Base-by-base conservation (phyloP, 2,329 filamentous ascomycete species). In the Escovopsis weberi region DNA sequence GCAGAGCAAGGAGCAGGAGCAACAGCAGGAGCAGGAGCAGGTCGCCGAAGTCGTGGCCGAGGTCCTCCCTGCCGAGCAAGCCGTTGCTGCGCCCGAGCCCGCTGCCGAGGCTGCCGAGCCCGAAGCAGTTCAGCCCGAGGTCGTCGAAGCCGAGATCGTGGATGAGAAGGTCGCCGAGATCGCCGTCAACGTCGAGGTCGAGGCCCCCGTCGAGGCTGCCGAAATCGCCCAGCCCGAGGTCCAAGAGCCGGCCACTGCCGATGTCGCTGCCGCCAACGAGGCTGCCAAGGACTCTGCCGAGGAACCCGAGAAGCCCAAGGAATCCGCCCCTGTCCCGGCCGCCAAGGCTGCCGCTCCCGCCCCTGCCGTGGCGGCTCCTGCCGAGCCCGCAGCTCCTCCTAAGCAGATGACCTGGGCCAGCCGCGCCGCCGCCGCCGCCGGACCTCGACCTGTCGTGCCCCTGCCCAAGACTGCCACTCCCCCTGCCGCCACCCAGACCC, bases 371-470 rank as follows among this genome's bases (percentile, higher is more conserved):
- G 59, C 68, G 33, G 58, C 60, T 47, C 64, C 71, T 18, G 59
- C 61, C 47, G 67, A 69, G 58, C 67, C 68, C 41, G 62, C 66
- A 33, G 59, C 51, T 28, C 61, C 61, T 43, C 58, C 69, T 23
- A 80, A 79, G 67, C 76, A 78, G 36, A 75, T 82, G 67, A 79
- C 77, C 26, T 89, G 85, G 85, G 85, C 85, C 26, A 85, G 74
- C 63, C 78, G 74, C 49, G 67, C 66, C 33, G 73, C 76, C 30
- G 79, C 78, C 39, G 72, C 78, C 42, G 70, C 72, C 15, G 63
- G 74, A 38, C 65, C 70, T 43, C 61, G 68, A 41, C 65, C 70
- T 37, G 71, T 72, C 19, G 69, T 74, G 39, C 68, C 73, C 37
- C 58, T 74, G 7, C 62, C 72, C 48, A 80, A 81, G 66, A 68